A percentile compares a stretch with the other conserved stretches of the same genome.
Evolutionary conservation across 78 protist species (phyloP).

Genomic region (Dictyostelium citrinum): DNA sequence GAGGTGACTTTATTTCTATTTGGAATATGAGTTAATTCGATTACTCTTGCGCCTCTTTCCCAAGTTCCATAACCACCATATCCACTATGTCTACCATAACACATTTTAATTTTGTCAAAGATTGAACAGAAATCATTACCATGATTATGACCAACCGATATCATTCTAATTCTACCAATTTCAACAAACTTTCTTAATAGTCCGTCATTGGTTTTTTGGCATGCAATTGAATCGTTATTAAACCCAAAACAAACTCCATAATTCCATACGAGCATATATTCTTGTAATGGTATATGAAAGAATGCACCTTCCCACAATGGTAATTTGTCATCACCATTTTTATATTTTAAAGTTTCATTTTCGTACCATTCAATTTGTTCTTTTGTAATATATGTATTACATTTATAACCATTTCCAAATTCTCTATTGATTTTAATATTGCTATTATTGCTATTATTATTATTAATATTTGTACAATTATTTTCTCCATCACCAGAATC

Average conservation of each 20-base stretch:
- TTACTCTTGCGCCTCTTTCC: constrained; percentile 58
- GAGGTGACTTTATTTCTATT: not conserved
- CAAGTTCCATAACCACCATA: constrained; percentile 73
- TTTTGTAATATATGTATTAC: constrained; percentile 36
- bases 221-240: constrained; percentile 51
- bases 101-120: not conserved
- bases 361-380: constrained; percentile 39
- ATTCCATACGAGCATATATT: constrained; percentile 22
- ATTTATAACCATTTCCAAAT: not conserved
- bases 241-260: constrained; percentile 13
- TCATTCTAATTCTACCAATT: not conserved
- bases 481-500: constrained; percentile 51
- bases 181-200: constrained; percentile 1
- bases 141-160: constrained; percentile 70
- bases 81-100: constrained; percentile 73
- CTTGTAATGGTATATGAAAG: constrained; percentile 71
- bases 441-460: too few relatives aligned
- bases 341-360: not conserved
- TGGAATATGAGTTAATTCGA: not conserved
- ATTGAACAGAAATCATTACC: constrained; percentile 67
- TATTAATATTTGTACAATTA: not conserved
- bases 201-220: constrained; percentile 29
- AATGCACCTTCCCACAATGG: constrained; percentile 13
- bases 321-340: not conserved
- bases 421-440: not conserved